These are phyloP conservation scores for Lecanicillium sp. DNA, from an alignment of 2,329 filamentous ascomycete genomes.

Conservation along the genomic window DNA sequence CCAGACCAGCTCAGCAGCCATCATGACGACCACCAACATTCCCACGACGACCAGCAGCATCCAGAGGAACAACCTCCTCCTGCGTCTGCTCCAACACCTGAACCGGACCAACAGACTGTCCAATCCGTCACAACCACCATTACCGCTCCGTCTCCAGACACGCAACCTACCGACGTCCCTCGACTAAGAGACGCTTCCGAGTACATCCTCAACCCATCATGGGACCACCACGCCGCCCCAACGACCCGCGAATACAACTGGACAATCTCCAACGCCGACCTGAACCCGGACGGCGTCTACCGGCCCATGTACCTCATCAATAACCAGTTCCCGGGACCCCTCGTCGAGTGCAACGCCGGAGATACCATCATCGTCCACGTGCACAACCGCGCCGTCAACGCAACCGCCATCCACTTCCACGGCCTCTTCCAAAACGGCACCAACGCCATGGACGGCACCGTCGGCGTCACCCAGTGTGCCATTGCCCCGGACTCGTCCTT, in stretches of 20 bases:
- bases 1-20: neutral
- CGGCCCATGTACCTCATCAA: constrained; percentile 63
- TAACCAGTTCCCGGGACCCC: constrained; percentile 64
- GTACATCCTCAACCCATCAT: constrained; percentile 49
- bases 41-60: neutral
- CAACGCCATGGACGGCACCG: constrained; percentile 65
- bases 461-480: constrained; percentile 59
- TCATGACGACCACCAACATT: constrained; percentile 4
- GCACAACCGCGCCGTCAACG: constrained; percentile 58
- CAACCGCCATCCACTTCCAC: constrained; percentile 67
- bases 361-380: constrained; percentile 65
- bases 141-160: neutral
- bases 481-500: constrained; percentile 56
- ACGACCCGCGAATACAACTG: constrained; percentile 51
- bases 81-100: no score
- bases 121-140: neutral
- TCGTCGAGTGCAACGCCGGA: constrained; percentile 66
- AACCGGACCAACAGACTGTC: no score
- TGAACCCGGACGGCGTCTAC: constrained; percentile 53
- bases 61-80: neutral
- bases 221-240: constrained; percentile 44
- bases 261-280: constrained; percentile 48
- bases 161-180: constrained; percentile 6
- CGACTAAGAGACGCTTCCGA: constrained; percentile 30
- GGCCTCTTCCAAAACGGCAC: constrained; percentile 72